Evolutionary conservation across 352 stramenopile genomes (phyloP), one percentile per base, ranked within the genome.

Genomic region (Globisporangium recalcitrans): DNA sequence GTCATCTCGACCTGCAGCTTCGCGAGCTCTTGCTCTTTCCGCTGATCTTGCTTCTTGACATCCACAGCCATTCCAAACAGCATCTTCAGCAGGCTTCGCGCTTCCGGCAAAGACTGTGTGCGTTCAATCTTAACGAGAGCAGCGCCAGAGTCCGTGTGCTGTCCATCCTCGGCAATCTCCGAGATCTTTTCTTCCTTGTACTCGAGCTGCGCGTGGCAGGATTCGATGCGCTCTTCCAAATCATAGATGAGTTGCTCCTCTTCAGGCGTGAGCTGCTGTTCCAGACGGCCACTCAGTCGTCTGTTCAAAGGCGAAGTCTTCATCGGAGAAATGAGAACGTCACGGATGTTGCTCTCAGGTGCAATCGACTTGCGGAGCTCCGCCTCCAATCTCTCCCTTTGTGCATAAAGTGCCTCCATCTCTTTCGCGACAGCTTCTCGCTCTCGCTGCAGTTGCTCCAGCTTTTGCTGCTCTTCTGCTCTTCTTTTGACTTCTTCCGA

Each of bases 161-260:
- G 72, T 2, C 70, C 75, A 62, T 84, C 77, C n/a, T 82, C 74
- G 3, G 79, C 67, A 34, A 93, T 91, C 46, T 93, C 85, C 1
- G 83, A 92, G 19, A 95, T 93, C 51, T 89, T 89, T 51, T 95
- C 87, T 70, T 95, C 84, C 66, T 95, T 95, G 71, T 94, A 95
- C 63, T 95, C 85, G 16, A 95, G 65, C 54, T 93, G 80, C 1
- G 83, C 85, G 68, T 95, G 87, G 44, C 85, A 93, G 1, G 79
- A 84, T 59, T 95, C 87, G 58, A 95, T 95, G 27, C 82, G 79
- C 42, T 95, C 87, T 63, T 93, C 87, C 51, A 95, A 74, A 53
- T 95, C 87, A 44, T 81, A 88, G 2, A 95, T 68, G 21, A 93
- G 52, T 42, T 91, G 81, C 52, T 93, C 84, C 61, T 95, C 86